phyloP scores from a whole-genome alignment of 371 early-diverging fungal genomes.

The Circinella umbellata region DNA sequence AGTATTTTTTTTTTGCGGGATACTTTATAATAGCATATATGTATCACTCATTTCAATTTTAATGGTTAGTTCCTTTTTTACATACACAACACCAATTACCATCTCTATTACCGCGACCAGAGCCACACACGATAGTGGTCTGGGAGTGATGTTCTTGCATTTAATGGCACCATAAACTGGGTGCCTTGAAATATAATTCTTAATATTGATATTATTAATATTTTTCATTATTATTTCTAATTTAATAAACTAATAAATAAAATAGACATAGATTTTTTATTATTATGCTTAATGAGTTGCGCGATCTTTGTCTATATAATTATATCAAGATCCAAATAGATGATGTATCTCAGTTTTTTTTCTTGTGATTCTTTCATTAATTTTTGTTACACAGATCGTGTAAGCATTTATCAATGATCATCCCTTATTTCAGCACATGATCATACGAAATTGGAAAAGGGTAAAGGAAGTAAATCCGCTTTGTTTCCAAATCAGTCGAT shows the following conservation, averaged over 20 bases:
- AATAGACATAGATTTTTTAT: background rate
- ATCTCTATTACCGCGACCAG: background rate
- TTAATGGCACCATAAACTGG: no score
- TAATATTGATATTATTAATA: background rate
- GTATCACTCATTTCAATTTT: background rate
- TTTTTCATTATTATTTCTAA: background rate
- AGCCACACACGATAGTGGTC: no score
- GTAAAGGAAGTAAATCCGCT: background rate
- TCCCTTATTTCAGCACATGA: conserved; percentile 8
- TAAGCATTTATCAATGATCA: background rate
- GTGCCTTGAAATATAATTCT: background rate
- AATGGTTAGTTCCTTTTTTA: background rate
- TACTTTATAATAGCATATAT: background rate
- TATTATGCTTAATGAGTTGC: background rate
- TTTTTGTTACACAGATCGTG: background rate
- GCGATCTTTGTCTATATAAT: background rate
- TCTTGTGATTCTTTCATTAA: background rate
- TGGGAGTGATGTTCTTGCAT: no score
- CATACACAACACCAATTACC: background rate
- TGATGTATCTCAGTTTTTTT: background rate
- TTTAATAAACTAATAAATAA: background rate
- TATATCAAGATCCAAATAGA: no score
- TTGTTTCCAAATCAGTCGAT: no score
- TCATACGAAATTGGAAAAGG: background rate
- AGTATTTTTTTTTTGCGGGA: background rate